Evolutionary conservation across 148 eudicot species (phyloP).

Genomic region (Dianthus caryophyllus): DNA sequence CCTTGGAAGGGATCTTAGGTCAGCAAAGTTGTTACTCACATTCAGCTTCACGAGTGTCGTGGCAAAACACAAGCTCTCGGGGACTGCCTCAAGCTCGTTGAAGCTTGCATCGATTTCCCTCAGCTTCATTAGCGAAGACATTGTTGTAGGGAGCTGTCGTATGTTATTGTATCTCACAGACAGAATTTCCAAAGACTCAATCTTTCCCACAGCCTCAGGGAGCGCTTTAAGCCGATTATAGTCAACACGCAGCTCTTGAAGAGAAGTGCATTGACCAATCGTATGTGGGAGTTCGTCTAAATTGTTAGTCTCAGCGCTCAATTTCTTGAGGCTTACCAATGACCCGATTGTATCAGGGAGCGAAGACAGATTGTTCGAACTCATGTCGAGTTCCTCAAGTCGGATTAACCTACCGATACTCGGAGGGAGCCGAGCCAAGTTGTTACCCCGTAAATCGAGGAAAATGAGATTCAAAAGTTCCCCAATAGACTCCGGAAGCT

Average conservation of each 20-base stretch:
- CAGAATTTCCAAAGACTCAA: constrained; percentile 57
- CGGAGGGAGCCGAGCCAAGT: constrained; percentile 48
- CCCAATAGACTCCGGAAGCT: constrained; percentile 76
- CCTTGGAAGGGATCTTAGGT: constrained; percentile 61
- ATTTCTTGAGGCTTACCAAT: constrained; percentile 47
- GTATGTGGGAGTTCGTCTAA: constrained; percentile 80
- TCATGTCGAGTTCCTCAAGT: constrained; percentile 77
- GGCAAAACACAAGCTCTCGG: constrained; percentile 87
- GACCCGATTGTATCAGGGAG: constrained; percentile 74
- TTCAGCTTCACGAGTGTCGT: constrained; percentile 67
- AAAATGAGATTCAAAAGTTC: constrained; percentile 53
- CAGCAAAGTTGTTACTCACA: constrained; percentile 91
- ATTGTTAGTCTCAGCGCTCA: constrained; percentile 64
- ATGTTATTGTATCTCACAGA: constrained; percentile 75
- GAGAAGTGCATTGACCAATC: constrained; percentile 66
- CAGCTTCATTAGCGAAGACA: constrained; percentile 50
- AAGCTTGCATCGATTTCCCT: constrained; percentile 85
- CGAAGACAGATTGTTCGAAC: constrained; percentile 49
- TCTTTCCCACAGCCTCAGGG: constrained; percentile 86
- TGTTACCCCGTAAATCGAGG: constrained; percentile 67
- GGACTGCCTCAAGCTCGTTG: constrained; percentile 74
- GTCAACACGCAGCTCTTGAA: constrained; percentile 66
- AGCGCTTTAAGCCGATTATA: constrained; percentile 84
- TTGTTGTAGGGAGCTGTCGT: constrained; percentile 71
- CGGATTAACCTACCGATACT: constrained; percentile 48